phyloP scores from a whole-genome alignment of 352 stramenopile genomes.

The Phytopythium boreale region DNA sequence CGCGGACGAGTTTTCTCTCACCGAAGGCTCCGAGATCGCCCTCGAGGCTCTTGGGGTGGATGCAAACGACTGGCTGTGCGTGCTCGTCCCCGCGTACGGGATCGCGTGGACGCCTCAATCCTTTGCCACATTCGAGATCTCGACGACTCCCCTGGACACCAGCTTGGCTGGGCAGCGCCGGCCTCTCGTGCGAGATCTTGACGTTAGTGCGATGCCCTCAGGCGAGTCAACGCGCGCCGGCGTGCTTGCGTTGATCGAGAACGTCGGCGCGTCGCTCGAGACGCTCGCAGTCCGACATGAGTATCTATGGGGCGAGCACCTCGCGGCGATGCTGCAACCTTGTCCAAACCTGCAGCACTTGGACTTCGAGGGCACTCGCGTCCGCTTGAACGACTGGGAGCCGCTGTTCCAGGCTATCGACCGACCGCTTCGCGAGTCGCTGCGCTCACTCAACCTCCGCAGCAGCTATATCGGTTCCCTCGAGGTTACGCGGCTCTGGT shows the following conservation, averaged over 20 bases:
- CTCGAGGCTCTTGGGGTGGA: not conserved
- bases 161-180: not conserved
- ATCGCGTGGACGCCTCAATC: not conserved
- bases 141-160: not conserved
- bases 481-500: not conserved
- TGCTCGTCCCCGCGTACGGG: slow-evolving; percentile 2
- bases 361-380: not conserved
- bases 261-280: not conserved
- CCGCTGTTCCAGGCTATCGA: not conserved
- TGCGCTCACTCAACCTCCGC: not conserved
- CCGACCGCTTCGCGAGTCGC: not conserved
- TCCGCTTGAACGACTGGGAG: not conserved
- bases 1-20: not conserved
- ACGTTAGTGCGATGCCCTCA: not conserved
- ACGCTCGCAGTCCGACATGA: not conserved
- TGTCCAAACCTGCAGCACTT: slow-evolving; percentile 4
- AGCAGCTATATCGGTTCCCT: not conserved
- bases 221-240: not conserved
- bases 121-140: not conserved
- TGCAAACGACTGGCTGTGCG: not conserved
- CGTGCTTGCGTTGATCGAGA: not conserved
- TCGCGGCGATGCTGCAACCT: not conserved
- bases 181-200: not conserved
- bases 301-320: not conserved
- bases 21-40: not conserved